Evolutionary conservation across 2,329 filamentous ascomycete species (phyloP).

Genomic region (Malbranchea zuffiana): DNA sequence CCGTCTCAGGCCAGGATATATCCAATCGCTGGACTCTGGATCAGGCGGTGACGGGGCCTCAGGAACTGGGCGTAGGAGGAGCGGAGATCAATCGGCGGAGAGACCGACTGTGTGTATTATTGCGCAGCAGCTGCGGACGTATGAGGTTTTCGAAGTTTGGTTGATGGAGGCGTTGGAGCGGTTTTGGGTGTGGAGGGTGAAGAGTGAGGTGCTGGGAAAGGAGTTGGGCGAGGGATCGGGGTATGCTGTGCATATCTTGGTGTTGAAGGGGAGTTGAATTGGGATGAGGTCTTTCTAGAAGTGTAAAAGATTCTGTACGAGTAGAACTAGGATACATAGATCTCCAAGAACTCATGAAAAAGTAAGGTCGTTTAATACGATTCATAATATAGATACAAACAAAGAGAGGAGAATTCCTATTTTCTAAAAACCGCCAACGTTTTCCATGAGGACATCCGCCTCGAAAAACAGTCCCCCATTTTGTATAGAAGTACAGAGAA

Average conservation of each 20-base stretch:
- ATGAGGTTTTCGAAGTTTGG: slow-evolving; percentile 78
- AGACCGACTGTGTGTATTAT: slow-evolving; percentile 62
- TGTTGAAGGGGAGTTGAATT: slow-evolving; percentile 38
- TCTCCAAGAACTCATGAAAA: too few species aligned
- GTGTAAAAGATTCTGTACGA: not conserved
- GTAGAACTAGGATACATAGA: not conserved
- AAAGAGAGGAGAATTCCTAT: slow-evolving; percentile 33
- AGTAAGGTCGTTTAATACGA: not conserved
- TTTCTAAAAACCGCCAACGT: slow-evolving; percentile 22
- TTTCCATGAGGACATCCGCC: not conserved
- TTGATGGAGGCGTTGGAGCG: slow-evolving; percentile 52
- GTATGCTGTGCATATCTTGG: slow-evolving; percentile 71
- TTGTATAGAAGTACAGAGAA: too few species aligned
- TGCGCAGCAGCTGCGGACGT: slow-evolving; percentile 77
- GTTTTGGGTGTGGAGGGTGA: slow-evolving; percentile 69
- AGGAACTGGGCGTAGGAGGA: slow-evolving; percentile 3
- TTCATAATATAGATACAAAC: slow-evolving; percentile 16
- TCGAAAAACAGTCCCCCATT: too few species aligned
- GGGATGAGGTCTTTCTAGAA: not conserved
- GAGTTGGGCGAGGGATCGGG: slow-evolving; percentile 55
- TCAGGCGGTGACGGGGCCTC: not conserved
- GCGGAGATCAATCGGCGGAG: not conserved
- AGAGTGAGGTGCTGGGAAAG: slow-evolving; percentile 49
- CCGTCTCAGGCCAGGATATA: slow-evolving; percentile 46
- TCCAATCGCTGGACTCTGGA: slow-evolving; percentile 4